Evolutionary conservation across 2,329 filamentous ascomycete genomes (phyloP).

Genomic region (Pseudocercospora crystallina): DNA sequence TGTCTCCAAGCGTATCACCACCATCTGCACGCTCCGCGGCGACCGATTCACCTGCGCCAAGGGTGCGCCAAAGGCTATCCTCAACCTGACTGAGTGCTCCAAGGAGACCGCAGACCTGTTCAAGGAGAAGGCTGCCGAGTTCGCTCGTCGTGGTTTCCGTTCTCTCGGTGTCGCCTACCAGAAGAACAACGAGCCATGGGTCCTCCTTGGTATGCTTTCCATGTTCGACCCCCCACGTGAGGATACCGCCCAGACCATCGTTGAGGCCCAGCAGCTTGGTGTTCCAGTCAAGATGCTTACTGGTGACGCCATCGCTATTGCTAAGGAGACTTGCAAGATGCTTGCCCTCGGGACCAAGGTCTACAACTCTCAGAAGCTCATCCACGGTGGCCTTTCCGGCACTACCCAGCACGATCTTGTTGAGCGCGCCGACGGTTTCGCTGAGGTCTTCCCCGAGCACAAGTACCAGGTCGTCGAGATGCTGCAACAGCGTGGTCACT

Average conservation of each 20-base stretch:
- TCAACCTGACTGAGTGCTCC: conserved; percentile 67
- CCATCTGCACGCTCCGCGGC: conserved; percentile 66
- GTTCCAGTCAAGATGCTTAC: conserved; percentile 80
- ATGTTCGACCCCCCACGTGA: conserved; percentile 80
- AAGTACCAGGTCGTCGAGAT: conserved; percentile 76
- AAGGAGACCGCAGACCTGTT: conserved; percentile 65
- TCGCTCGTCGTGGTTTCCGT: conserved; percentile 76
- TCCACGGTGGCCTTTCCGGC: conserved; percentile 72
- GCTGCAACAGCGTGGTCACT: conserved; percentile 70
- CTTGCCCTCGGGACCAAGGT: conserved; percentile 76
- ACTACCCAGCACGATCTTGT: conserved; percentile 74
- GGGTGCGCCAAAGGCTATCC: conserved; percentile 74
- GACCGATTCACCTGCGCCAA: conserved; percentile 73
- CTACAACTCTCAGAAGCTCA: conserved; percentile 76
- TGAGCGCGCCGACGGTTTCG: conserved; percentile 72
- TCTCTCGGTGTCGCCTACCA: conserved; percentile 76
- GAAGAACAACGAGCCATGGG: conserved; percentile 73
- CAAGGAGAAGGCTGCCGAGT: conserved; percentile 71
- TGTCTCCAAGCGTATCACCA: conserved; percentile 76
- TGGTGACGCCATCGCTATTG: conserved; percentile 76
- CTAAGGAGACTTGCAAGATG: conserved; percentile 82
- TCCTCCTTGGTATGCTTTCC: conserved; percentile 72
- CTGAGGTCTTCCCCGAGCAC: conserved; percentile 73
- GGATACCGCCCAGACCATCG: conserved; percentile 75
- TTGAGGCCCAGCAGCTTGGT: conserved; percentile 73